Evolutionary conservation across 805 yeast genomes (phyloP), one percentile per base, ranked within the genome.

Genomic region (Candida railenensis): DNA sequence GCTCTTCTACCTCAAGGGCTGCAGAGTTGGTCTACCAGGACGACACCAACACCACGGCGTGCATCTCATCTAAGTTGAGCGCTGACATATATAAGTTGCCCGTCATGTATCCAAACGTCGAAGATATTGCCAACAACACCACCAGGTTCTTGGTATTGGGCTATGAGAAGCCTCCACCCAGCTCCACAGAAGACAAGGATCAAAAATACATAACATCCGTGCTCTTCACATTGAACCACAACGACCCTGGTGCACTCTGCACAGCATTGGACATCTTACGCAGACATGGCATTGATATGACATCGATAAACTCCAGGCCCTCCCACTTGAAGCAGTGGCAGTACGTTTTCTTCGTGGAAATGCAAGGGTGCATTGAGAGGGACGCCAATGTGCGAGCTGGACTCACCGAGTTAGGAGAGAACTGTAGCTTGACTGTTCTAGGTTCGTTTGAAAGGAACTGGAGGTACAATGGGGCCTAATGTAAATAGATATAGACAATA

Each of bases 1-100:
- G 84, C 2, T 73, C 77, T 1, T 89, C 97, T 0, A 92, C 98
- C 0, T 85, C 96, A 0, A 80, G 78, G 53, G 98, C 97, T 1
- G 97, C 94, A 0, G 81, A 81, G 51, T 62, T 77, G 40, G 86
- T 88, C 2, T 53, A 68, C 3, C 48, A 65, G 15, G 66, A 72
- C 40, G 58, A 56, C 53, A 53, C 67, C 19, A 51, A 73, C 53
- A 48, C 74, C 3, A 65, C 77, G 2, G 85, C 91, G 7, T 90
- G 96, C 7, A 84, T 89, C 50, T 90, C 89, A 1, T 81, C 94
- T 21, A 61, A 66, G 11, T 77, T 82, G 46, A 92, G 96, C 3
- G 80, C 90, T 5, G 69, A 70, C 14, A 67, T 83, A 14, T 80
- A 83, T 52, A 67, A 74, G 1, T 76, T 84, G 9, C 83, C 84